Evolutionary conservation across 345 rosid genomes (phyloP), one percentile per base, ranked within the genome.

Genomic region (Mangifera indica): DNA sequence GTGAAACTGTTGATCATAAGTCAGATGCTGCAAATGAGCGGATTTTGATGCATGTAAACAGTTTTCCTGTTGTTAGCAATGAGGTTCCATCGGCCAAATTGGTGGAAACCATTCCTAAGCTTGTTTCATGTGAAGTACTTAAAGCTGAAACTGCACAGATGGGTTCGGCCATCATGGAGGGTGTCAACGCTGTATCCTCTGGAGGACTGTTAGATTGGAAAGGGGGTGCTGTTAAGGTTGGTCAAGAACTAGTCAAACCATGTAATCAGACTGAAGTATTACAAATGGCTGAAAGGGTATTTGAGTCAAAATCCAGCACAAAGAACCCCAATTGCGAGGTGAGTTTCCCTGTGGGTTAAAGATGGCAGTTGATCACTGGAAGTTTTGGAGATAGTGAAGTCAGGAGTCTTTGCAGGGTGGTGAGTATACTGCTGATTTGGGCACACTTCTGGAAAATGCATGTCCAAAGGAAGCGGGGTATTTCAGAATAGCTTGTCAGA

Each of bases 331-430:
- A 81, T 56, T 78, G 46, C 52, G 78, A 82, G 85, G 92, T 85
- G 74, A 81, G 90, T 83, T 84, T 73, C 68, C 82, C 69, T 84
- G 79, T 77, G 76, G 77, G 77, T 70, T 74, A 73, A 73, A 67
- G 76, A 72, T 76, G 77, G 76, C 85, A 63, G 62, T 63, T 73
- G 66, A 77, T 61, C 61, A 13, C 69, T 68, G 3, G 74, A 71
- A 68, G 73, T 73, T 70, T 72, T 32, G 82, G 78, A 68, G 72
- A 75, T 83, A 78, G 86, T 84, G 83, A 78, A 76, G 72, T 67
- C 71, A 54, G 81, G 76, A 71, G 58, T 71, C 83, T 81, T 85
- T 80, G 82, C 91, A 90, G 91, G 89, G 77, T 70, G 80, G 66
- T 18, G 65, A 56, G 37, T 69, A 70, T 48, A 66, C 75, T 75